phyloP scores from a whole-genome alignment of 2,329 filamentous ascomycete genomes.

The Neoarthrinium moseri region DNA sequence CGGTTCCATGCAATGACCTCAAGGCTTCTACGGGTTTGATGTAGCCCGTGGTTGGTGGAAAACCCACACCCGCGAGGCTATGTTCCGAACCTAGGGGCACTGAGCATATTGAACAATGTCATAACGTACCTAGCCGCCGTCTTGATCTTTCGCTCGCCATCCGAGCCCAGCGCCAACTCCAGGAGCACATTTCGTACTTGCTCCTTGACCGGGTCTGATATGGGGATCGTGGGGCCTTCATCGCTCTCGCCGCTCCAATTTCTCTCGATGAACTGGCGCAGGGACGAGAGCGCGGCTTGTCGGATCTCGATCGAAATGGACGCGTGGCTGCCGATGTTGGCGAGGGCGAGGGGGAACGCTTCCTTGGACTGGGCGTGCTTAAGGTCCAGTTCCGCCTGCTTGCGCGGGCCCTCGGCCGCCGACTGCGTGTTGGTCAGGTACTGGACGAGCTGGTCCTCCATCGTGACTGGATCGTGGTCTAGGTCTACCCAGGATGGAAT shows the following conservation, averaged over 20 bases:
- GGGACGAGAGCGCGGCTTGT: conserved; percentile 75
- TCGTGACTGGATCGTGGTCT: too few relatives aligned
- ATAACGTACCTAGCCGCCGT: conserved; percentile 73
- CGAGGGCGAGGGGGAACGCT: conserved; percentile 76
- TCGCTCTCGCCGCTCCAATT: conserved; percentile 80
- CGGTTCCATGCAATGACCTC: too few relatives aligned
- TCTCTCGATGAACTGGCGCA: conserved; percentile 80
- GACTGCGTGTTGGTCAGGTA: conserved; percentile 86
- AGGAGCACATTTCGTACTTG: conserved; percentile 73
- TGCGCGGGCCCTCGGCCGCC: conserved; percentile 71
- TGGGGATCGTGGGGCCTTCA: conserved; percentile 62
- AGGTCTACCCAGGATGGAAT: too few relatives aligned
- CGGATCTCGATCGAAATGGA: conserved; percentile 73
- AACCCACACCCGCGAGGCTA: too few relatives aligned
- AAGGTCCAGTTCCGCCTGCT: conserved; percentile 82
- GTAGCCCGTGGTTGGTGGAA: too few relatives aligned
- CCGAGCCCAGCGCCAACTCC: conserved; percentile 70
- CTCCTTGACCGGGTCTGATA: conserved; percentile 71
- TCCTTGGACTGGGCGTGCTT: conserved; percentile 66
- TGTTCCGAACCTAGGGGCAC: too few relatives aligned
- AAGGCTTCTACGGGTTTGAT: too few relatives aligned
- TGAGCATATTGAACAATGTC: not conserved
- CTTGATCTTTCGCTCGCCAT: conserved; percentile 83
- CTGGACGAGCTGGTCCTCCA: conserved; percentile 91
- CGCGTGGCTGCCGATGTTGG: conserved; percentile 76